Base-by-base conservation (phyloP, 805 yeast species). In the Saccharomycopsis fermentans region DNA sequence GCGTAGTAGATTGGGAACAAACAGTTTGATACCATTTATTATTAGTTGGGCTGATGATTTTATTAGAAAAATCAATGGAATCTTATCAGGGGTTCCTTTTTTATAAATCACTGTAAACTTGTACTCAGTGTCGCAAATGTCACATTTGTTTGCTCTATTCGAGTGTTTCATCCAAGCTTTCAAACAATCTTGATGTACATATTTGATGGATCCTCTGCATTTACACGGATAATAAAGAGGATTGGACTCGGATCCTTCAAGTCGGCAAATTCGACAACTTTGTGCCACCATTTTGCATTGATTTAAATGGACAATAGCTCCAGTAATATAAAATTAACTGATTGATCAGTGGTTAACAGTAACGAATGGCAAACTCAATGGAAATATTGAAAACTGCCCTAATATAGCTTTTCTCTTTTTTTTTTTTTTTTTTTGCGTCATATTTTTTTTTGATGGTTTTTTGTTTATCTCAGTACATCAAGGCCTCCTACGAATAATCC, bases 121-220 rank as follows among this genome's bases (percentile, higher is more conserved):
- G 70, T 86, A 90, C 32, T 82, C 80, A 37, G 86, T 75, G 65
- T 90, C 86, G 70, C 98, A 94, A 47, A 94, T 87, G 69, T 92
- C 98, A 77, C 98, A 94, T 40, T 80, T 76, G 12, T 84, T 76
- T 36, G 78, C 77, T 60, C 83, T 81, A 55, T 79, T 75, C 19
- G 87, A 76, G 67, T 82, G 90, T 55, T 78, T 76, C 47, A 94
- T 78, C 99, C 99, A 92, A 66, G 89, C 94, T 65, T 83, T 73
- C 52, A 92, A 72, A 70, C 99, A 94, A 58, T 86, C 95, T 70
- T 92, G 96, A 70, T 94, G 99, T 57, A 94, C 88, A 66, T 84
- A 91, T 68, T 86, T 86, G 69, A 94, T 95, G 14, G 96, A 86
- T 1, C 99, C 99, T 56, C 90, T 78, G 72, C 99, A 94, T 66